Conservation (phyloP, 768 basidiomycete species). For the Tricholoma flavovirens region DNA sequence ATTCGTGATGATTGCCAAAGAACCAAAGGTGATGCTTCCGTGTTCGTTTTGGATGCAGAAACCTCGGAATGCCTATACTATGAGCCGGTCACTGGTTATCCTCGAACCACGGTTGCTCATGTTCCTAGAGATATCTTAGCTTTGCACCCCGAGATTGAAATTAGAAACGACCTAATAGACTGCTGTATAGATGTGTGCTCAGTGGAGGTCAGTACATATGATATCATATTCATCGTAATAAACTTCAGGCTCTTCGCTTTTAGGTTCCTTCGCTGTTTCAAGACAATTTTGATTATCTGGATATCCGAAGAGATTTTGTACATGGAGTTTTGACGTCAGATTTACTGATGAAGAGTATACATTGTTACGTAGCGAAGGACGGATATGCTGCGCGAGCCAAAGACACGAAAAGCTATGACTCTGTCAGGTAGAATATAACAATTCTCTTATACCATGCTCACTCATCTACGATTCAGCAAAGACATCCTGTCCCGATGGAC, state of each 20-base stretch:
- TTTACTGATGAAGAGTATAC: constrained; percentile 89
- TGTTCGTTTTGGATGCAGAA: constrained; percentile 72
- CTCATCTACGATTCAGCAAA: constrained; percentile 49
- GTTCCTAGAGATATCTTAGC: constrained; percentile 77
- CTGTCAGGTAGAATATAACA: constrained; percentile 58
- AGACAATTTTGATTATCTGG: constrained; percentile 97
- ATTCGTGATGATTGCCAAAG: constrained; percentile 29
- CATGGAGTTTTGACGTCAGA: constrained; percentile 94
- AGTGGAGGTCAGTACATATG: constrained; percentile 58
- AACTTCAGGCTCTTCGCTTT: neutral
- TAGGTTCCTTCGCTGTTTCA: constrained; percentile 95
- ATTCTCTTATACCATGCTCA: neutral
- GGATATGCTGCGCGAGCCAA: constrained; percentile 92
- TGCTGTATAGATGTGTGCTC: constrained; percentile 92
- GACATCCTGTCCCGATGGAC: constrained; percentile 93
- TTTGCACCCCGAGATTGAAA: constrained; percentile 74
- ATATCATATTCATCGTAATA: neutral
- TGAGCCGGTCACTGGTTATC: constrained; percentile 68
- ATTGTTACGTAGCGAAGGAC: constrained; percentile 82
- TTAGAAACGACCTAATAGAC: constrained; percentile 84
- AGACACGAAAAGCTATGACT: constrained; percentile 89
- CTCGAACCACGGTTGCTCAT: constrained; percentile 49
- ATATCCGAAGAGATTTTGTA: constrained; percentile 89
- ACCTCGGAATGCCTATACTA: constrained; percentile 85
- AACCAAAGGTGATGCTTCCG: constrained; percentile 64